Percentiles rank a stretch among this genome's conserved stretches.
Evolutionary conservation across 1,284 basidiomycete species (phyloP).

Genomic region (Apiotrichum veenhuisii): DNA sequence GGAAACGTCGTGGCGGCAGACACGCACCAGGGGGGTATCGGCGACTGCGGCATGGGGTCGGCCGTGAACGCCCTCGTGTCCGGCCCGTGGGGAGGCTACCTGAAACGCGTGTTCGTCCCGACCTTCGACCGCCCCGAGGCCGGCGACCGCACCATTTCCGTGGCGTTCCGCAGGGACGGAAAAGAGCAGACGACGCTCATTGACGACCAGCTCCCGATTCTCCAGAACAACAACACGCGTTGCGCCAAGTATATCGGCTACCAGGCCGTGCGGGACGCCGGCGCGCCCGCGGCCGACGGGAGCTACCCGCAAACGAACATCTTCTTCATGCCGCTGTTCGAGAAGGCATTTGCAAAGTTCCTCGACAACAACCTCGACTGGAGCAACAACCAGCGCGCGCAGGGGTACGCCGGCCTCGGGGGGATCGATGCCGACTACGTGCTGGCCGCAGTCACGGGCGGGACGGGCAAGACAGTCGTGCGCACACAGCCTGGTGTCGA

Average conservation of each 20-base stretch:
- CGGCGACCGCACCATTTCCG: not conserved
- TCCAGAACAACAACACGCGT: not conserved
- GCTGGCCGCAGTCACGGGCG: conserved; percentile 8
- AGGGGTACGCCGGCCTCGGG: conserved; percentile 7
- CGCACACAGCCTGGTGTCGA: not conserved
- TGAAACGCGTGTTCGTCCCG: not conserved
- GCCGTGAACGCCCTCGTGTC: conserved; percentile 6
- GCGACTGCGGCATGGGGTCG: conserved; percentile 16
- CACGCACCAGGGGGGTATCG: conserved; percentile 13
- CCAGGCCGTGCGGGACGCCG: conserved; percentile 4
- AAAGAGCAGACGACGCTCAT: conserved; percentile 3
- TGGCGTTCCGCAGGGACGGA: not conserved
- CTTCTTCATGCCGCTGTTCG: conserved; percentile 10
- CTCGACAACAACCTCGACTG: conserved; percentile 3
- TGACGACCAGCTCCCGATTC: conserved; percentile 12
- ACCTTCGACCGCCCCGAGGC: not conserved
- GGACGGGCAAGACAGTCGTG: not conserved
- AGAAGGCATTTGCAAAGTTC: conserved; percentile 17
- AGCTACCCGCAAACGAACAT: conserved; percentile 5
- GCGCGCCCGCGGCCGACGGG: not conserved
- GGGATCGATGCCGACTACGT: not conserved
- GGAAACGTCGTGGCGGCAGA: conserved; percentile 8
- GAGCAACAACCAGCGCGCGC: not conserved
- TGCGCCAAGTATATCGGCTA: conserved; percentile 8
- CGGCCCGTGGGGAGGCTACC: not conserved